phyloP scores from a whole-genome alignment of 1,284 basidiomycete species.

The Irpex sp. region DNA sequence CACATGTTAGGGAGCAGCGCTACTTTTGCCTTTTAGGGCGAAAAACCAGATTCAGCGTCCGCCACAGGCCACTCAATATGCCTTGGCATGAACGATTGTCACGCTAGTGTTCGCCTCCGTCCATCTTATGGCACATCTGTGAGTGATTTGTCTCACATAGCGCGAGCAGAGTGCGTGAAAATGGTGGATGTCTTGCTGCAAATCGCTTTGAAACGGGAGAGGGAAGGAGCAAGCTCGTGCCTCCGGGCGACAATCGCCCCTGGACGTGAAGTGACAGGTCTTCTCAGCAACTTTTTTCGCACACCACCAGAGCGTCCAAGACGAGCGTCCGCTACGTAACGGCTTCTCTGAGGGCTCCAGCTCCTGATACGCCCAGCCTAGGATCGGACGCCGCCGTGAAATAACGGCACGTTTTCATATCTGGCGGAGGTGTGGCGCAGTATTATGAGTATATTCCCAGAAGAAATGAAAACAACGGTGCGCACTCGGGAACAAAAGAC shows the following conservation, averaged over 20 bases:
- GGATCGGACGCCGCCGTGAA: neutral
- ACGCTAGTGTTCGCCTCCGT: neutral
- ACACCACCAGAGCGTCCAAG: neutral
- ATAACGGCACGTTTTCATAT: neutral
- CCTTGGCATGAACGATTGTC: neutral
- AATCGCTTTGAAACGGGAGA: neutral
- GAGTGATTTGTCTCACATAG: neutral
- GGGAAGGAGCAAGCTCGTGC: neutral
- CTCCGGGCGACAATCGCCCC: neutral
- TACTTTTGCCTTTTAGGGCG: neutral
- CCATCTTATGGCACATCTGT: neutral
- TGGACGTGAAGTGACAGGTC: neutral
- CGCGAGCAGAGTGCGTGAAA: neutral
- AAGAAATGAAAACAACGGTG: neutral
- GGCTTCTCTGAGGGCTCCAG: no score
- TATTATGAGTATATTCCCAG: neutral
- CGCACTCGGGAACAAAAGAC: neutral
- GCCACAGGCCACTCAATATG: neutral
- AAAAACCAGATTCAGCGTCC: neutral
- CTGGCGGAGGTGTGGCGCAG: neutral
- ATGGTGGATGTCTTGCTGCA: neutral
- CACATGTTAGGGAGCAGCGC: neutral
- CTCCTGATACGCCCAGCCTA: neutral
- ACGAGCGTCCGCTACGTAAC: neutral
- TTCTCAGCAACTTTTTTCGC: neutral